A percentile compares a stretch with the other conserved stretches of the same genome.
These are phyloP conservation scores for Hevea brasiliensis DNA, from an alignment of 345 rosid genomes.

Conservation along the genomic window DNA sequence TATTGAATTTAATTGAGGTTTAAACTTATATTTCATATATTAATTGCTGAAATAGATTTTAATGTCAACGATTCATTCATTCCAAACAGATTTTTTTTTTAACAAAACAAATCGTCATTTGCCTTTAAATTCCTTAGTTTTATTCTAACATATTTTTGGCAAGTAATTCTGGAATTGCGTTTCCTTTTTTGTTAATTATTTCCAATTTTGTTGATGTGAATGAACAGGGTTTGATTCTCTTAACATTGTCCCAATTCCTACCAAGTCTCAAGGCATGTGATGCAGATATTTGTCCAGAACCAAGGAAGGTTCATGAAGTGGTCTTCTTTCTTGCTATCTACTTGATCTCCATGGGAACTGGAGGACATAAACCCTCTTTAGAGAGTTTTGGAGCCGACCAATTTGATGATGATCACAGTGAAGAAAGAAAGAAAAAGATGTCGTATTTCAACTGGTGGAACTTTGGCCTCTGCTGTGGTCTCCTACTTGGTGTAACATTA, in stretches of 20 bases:
- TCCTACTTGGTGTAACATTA: conserved; percentile 67
- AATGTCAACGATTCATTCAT: too few relatives aligned
- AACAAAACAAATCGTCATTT: too few relatives aligned
- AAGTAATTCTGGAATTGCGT: too few relatives aligned
- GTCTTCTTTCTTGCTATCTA: conserved; percentile 77
- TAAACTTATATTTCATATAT: too few relatives aligned
- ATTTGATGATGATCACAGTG: conserved; percentile 67
- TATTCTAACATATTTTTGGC: too few relatives aligned
- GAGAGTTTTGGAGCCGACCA: conserved; percentile 99
- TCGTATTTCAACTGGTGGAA: conserved; percentile 97
- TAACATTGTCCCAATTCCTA: conserved; percentile 66
- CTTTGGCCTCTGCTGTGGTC: conserved; percentile 70
- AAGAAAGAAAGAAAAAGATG: conserved; percentile 82
- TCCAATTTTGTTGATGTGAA: not conserved
- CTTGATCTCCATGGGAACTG: conserved; percentile 82
- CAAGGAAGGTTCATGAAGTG: conserved; percentile 65
- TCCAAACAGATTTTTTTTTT: not conserved
- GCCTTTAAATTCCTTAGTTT: too few relatives aligned
- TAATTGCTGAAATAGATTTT: too few relatives aligned
- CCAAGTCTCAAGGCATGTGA: conserved; percentile 78
- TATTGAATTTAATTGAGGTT: too few relatives aligned
- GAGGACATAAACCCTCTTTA: conserved; percentile 90
- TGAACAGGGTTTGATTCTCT: conserved; percentile 64
- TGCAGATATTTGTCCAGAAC: conserved; percentile 46
- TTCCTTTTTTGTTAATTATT: not conserved